Evolutionary conservation across 2,329 filamentous ascomycete genomes (phyloP).

Genomic region (Plenodomus biglobosus): DNA sequence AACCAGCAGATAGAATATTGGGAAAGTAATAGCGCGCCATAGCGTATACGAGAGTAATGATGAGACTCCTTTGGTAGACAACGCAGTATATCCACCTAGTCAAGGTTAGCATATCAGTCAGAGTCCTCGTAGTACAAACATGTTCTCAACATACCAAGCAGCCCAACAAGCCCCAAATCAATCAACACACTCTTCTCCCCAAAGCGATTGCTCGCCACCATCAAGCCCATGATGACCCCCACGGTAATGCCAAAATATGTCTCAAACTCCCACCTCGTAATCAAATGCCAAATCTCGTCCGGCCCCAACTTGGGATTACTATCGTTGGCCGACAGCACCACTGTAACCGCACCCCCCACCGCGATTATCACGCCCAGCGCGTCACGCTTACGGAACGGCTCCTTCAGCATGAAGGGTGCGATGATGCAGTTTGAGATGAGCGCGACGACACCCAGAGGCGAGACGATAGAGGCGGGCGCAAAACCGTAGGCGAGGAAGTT

Average conservation of each 20-base stretch:
- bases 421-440: constrained; percentile 96
- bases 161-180: constrained; percentile 86
- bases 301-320: constrained; percentile 90
- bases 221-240: constrained; percentile 70
- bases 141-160: constrained; percentile 78
- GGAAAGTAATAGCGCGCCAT: constrained; percentile 85
- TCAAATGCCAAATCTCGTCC: constrained; percentile 84
- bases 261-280: constrained; percentile 85
- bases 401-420: constrained; percentile 89
- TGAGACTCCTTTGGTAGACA: constrained; percentile 94
- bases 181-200: constrained; percentile 87
- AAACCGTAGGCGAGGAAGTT: constrained; percentile 98
- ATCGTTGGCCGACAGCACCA: constrained; percentile 86
- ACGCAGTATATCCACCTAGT: constrained; percentile 85
- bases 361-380: constrained; percentile 86
- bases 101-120: constrained; percentile 15
- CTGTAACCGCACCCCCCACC: constrained; percentile 82
- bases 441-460: constrained; percentile 93
- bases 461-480: constrained; percentile 95
- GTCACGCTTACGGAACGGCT: constrained; percentile 81
- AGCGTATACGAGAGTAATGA: constrained; percentile 91
- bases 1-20: constrained; percentile 85
- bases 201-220: constrained; percentile 80
- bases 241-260: constrained; percentile 81
- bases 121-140: too few species aligned